A percentile compares a stretch with the other conserved stretches of the same genome.
Evolutionary conservation across 2,329 filamentous ascomycete genomes (phyloP).

Genomic region (Thermoascus crustaceus): DNA sequence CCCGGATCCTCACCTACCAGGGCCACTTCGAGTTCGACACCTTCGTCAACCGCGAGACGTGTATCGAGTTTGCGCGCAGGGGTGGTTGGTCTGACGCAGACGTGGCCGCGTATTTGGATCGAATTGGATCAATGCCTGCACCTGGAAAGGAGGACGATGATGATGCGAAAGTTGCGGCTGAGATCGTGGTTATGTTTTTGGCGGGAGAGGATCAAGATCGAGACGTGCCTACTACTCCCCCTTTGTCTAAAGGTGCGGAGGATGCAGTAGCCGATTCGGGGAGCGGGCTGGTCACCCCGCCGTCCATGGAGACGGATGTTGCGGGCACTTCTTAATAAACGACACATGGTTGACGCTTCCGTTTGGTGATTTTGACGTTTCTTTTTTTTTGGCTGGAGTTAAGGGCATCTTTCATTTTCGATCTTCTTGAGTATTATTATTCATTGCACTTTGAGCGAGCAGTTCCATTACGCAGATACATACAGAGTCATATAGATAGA

Average conservation of each 20-base stretch:
- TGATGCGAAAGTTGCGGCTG: conserved; percentile 25
- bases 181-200: conserved; percentile 25
- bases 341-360: too few species aligned
- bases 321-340: too few species aligned
- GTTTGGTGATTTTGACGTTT: too few species aligned
- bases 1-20: conserved; percentile 23
- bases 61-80: conserved; percentile 16
- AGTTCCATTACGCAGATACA: too few species aligned
- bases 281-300: not conserved
- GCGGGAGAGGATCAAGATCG: conserved; percentile 10
- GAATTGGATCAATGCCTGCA: conserved; percentile 14
- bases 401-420: too few species aligned
- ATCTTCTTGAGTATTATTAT: too few species aligned
- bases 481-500: too few species aligned
- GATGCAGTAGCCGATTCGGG: not conserved
- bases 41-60: conserved; percentile 17
- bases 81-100: conserved; percentile 14
- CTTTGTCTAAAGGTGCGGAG: not conserved
- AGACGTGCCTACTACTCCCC: not conserved
- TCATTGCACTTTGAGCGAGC: too few species aligned
- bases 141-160: conserved; percentile 17
- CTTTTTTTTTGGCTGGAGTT: too few species aligned
- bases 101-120: conserved; percentile 12
- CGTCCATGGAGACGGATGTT: not conserved
- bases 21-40: conserved; percentile 27